phyloP scores from a whole-genome alignment of 2,329 filamentous ascomycete genomes.

The Diaporthe citri region DNA sequence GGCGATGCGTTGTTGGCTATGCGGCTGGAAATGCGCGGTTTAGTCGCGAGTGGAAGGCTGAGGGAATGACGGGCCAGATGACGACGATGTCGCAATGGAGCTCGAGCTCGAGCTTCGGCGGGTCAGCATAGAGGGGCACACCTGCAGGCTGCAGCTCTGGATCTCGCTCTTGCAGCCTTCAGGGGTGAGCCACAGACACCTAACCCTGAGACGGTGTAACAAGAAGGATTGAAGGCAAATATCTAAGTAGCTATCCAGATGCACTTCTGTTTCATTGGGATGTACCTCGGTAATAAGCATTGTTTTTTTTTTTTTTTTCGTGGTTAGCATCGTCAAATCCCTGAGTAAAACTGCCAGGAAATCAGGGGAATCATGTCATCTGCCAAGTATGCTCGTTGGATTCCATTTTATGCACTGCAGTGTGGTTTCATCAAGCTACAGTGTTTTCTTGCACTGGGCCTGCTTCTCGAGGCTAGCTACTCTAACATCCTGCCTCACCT shows the following conservation, averaged over 20 bases:
- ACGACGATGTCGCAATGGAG: conserved; percentile 30
- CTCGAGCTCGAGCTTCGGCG: conserved; percentile 14
- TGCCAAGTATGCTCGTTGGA: too few species aligned
- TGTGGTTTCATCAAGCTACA: background rate
- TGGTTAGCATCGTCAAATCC: too few species aligned
- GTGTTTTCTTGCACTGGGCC: background rate
- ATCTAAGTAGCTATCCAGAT: background rate
- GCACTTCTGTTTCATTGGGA: background rate
- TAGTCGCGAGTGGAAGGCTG: background rate
- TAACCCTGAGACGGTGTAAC: background rate
- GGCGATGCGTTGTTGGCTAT: background rate
- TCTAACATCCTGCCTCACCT: background rate
- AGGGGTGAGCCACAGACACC: background rate
- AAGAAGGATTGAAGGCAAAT: background rate
- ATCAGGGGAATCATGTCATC: background rate
- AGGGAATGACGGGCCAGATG: conserved; percentile 16
- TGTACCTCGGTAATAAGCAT: too few species aligned
- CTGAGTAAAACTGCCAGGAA: background rate
- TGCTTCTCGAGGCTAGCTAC: background rate
- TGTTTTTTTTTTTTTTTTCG: too few species aligned
- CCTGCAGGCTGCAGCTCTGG: conserved; percentile 10
- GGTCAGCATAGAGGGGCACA: background rate
- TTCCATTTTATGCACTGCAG: background rate
- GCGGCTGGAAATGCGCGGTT: conserved; percentile 1
- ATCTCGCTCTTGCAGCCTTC: background rate